Evolutionary conservation across 1,284 basidiomycete genomes (phyloP).

Genomic region (Paramarasmius palmivorus): DNA sequence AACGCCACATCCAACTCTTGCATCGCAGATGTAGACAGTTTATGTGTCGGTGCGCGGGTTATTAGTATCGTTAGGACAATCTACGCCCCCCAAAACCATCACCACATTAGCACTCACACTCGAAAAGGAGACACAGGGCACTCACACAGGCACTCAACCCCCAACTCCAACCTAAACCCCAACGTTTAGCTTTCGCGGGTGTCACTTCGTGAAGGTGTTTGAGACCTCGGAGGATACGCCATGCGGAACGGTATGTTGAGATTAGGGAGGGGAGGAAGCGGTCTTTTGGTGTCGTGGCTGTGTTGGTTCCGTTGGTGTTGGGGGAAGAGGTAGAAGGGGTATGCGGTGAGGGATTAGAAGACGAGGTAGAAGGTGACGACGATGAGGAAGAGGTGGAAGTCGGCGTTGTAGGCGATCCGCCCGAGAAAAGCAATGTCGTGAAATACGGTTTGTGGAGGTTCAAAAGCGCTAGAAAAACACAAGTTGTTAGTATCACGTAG

Average conservation of each 20-base stretch:
- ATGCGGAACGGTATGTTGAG: constrained; percentile 69
- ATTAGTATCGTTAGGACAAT: constrained; percentile 70
- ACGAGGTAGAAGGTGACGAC: no score
- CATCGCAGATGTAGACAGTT: constrained; percentile 53
- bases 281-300: no score
- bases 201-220: constrained; percentile 38
- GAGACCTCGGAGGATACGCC: constrained; percentile 56
- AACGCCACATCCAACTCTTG: constrained; percentile 56
- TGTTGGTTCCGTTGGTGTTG: no score
- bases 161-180: constrained; percentile 59
- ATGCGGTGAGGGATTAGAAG: no score
- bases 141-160: constrained; percentile 61
- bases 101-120: no score
- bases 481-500: constrained; percentile 1
- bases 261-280: constrained; percentile 67
- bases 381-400: no score
- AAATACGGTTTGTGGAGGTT: constrained; percentile 71
- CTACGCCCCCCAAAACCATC: no score
- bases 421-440: constrained; percentile 54
- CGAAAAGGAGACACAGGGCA: constrained; percentile 11
- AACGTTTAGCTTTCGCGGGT: constrained; percentile 43
- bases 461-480: constrained; percentile 47
- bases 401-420: no score
- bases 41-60: constrained; percentile 56
- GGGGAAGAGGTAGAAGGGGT: no score